phyloP scores from a whole-genome alignment of 2,329 filamentous ascomycete species.

The Zymoseptoria ardabiliae region DNA sequence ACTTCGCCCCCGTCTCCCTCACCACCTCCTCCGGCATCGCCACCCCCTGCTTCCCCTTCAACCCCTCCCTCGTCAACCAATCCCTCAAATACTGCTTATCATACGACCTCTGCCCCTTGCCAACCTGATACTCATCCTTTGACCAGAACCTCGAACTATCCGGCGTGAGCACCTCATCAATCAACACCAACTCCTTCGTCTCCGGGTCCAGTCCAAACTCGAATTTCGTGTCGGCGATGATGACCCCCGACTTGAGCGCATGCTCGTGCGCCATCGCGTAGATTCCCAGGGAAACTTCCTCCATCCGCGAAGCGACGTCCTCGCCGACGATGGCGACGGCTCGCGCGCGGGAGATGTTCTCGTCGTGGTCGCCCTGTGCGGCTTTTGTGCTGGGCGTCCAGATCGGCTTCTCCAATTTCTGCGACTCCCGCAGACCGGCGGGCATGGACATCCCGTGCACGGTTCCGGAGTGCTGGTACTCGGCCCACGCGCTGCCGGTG shows the following conservation, averaged over 20 bases:
- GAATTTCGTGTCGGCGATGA: constrained; percentile 73
- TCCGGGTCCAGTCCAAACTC: constrained; percentile 60
- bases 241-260: constrained; percentile 59
- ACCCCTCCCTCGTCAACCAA: constrained; percentile 65
- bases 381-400: constrained; percentile 84
- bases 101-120: constrained; percentile 71
- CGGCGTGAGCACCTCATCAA: constrained; percentile 81
- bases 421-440: constrained; percentile 60
- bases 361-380: constrained; percentile 67
- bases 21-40: constrained; percentile 66
- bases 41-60: constrained; percentile 70
- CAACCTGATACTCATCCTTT: constrained; percentile 61
- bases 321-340: constrained; percentile 57
- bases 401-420: constrained; percentile 61
- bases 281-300: constrained; percentile 56
- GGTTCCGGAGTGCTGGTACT: constrained; percentile 66
- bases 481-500: constrained; percentile 75
- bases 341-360: constrained; percentile 71
- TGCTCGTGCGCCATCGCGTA: constrained; percentile 59
- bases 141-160: constrained; percentile 77
- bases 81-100: constrained; percentile 72
- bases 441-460: constrained; percentile 70
- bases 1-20: constrained; percentile 61
- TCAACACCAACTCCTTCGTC: constrained; percentile 61
- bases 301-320: constrained; percentile 57